Conservation (phyloP, 2,329 filamentous ascomycete genomes). For the Diaporthe citriasiana region DNA sequence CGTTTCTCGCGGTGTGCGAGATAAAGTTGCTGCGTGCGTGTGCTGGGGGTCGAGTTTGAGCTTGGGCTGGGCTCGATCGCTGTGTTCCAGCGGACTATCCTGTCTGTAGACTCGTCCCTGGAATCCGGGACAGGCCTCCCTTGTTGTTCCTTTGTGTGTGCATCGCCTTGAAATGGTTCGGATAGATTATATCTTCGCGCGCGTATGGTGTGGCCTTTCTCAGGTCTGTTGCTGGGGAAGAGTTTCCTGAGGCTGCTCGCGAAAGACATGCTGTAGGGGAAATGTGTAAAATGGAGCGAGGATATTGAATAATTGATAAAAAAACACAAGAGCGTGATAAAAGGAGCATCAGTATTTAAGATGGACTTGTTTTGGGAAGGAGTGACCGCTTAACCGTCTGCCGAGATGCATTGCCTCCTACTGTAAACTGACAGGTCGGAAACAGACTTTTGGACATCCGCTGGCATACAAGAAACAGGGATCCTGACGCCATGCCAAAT, state of each 20-base stretch:
- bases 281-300: background rate
- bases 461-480: background rate
- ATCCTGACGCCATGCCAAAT: no score
- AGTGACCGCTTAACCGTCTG: background rate
- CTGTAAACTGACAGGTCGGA: background rate
- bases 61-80: slow-evolving; percentile 44
- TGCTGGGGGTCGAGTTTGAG: slow-evolving; percentile 32
- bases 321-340: background rate
- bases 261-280: slow-evolving; percentile 49
- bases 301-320: background rate
- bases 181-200: slow-evolving; percentile 49
- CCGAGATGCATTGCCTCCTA: background rate
- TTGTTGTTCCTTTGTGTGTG: background rate
- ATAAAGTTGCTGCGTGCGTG: slow-evolving; percentile 45
- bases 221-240: slow-evolving; percentile 63
- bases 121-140: background rate
- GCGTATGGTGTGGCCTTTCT: slow-evolving; percentile 64
- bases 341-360: background rate
- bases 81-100: slow-evolving; percentile 54
- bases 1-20: slow-evolving; percentile 54
- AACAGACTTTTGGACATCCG: background rate
- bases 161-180: slow-evolving; percentile 38
- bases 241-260: slow-evolving; percentile 60
- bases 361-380: background rate
- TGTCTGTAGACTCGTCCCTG: slow-evolving; percentile 46